Evolutionary conservation across 164 flowering plant species (phyloP).

Genomic region (Macadamia tetraphylla): DNA sequence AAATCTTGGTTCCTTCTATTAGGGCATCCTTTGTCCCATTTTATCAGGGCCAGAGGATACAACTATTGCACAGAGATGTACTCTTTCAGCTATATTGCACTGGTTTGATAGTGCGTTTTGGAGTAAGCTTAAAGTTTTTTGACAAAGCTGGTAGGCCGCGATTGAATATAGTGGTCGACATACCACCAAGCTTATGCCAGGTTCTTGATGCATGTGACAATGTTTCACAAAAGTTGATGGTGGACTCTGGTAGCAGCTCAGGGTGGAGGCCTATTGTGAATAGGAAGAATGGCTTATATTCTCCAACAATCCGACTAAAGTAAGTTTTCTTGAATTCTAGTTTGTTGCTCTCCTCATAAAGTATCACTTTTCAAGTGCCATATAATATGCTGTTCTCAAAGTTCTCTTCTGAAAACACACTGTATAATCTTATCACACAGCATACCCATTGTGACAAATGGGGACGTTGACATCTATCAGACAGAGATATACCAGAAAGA

Average conservation of each 20-base stretch:
- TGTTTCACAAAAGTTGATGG: constrained; percentile 37
- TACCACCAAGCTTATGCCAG: constrained; percentile 45
- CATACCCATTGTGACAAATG: constrained; percentile 52
- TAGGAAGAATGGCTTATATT: constrained; percentile 47
- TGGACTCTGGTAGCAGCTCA: constrained; percentile 70
- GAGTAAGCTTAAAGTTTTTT: constrained; percentile 53
- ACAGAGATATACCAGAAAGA: constrained; percentile 74
- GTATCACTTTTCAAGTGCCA: not conserved
- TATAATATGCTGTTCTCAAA: not conserved
- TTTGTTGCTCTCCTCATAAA: no score
- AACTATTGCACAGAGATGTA: constrained; percentile 42
- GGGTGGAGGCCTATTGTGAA: constrained; percentile 75
- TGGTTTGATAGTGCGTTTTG: constrained; percentile 62
- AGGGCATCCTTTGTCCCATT: constrained; percentile 41
- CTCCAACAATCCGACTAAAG: constrained; percentile 65
- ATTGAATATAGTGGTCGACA: constrained; percentile 64
- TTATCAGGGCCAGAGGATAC: constrained; percentile 42
- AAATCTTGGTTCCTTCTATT: constrained; percentile 49
- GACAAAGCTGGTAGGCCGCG: constrained; percentile 77
- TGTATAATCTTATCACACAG: constrained; percentile 26
- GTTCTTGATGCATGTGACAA: constrained; percentile 68
- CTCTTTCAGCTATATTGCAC: constrained; percentile 46
- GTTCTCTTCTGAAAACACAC: not conserved
- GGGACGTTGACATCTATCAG: constrained; percentile 33
- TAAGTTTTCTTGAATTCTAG: constrained; percentile 33